A percentile compares a stretch with the other conserved stretches of the same genome.
Evolutionary conservation across 352 stramenopile genomes (phyloP).

Genomic region (Globisporangium polare): DNA sequence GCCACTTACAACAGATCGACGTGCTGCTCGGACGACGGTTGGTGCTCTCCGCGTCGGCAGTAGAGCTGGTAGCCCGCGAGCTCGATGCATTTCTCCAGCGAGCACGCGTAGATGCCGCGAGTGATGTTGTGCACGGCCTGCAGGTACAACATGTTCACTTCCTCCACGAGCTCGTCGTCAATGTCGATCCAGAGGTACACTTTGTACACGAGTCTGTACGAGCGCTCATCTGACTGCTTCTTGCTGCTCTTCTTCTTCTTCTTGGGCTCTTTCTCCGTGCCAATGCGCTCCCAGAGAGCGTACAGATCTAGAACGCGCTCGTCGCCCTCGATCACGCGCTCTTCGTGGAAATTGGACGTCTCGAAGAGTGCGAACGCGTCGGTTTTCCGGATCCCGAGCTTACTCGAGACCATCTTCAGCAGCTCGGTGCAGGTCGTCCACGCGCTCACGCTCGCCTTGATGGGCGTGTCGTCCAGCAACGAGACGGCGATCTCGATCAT

Average conservation of each 20-base stretch:
- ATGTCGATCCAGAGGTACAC: conserved; percentile 70
- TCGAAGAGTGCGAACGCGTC: conserved; percentile 69
- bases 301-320: conserved; percentile 74
- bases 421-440: conserved; percentile 68
- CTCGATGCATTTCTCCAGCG: conserved; percentile 47
- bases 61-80: conserved; percentile 70
- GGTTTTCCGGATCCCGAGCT: conserved; percentile 39
- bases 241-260: conserved; percentile 20
- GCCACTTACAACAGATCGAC: conserved; percentile 10
- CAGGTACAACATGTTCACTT: conserved; percentile 60
- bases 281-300: conserved; percentile 67
- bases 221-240: conserved; percentile 1
- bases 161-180: conserved; percentile 49
- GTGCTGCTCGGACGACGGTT: conserved; percentile 4
- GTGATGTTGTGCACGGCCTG: conserved; percentile 75
- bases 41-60: conserved; percentile 29
- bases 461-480: conserved; percentile 39
- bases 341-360: conserved; percentile 35
- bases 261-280: conserved; percentile 37
- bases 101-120: conserved; percentile 43
- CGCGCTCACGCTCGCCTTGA: conserved; percentile 41
- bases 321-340: conserved; percentile 51
- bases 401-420: conserved; percentile 23
- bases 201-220: conserved; percentile 60
- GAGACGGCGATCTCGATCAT: conserved; percentile 38